These are phyloP conservation scores for Rubia peregrina DNA, from an alignment of 305 asterid genomes.

Conservation along the genomic window DNA sequence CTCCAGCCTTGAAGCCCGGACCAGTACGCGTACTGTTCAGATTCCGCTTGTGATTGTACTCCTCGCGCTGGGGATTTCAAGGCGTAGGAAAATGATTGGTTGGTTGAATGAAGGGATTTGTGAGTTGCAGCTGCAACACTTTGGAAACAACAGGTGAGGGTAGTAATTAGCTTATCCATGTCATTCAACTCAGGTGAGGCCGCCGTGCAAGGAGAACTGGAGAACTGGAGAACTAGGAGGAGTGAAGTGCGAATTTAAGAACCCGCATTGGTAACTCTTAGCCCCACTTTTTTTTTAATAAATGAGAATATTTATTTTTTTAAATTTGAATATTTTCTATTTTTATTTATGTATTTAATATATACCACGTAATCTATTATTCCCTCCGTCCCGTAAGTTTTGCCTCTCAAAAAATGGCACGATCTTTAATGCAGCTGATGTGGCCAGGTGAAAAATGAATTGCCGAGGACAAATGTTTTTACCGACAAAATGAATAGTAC, in stretches of 20 bases:
- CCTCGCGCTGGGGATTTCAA: neutral
- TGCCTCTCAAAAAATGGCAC: no score
- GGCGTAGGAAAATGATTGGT: conserved; percentile 1
- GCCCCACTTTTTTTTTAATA: no score
- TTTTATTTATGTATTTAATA: no score
- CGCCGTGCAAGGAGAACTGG: neutral
- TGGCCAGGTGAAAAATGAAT: no score
- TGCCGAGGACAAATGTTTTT: no score
- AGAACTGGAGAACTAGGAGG: neutral
- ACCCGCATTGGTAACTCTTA: no score
- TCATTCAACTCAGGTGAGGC: neutral
- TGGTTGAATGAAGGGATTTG: neutral
- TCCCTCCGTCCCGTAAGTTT: no score
- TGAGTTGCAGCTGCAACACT: neutral
- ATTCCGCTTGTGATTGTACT: neutral
- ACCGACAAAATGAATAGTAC: no score
- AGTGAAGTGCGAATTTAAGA: neutral
- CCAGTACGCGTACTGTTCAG: conserved; percentile 34
- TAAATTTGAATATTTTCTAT: no score
- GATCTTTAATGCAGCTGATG: no score
- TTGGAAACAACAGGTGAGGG: neutral
- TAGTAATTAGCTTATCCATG: neutral
- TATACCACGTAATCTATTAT: no score
- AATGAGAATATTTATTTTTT: no score
- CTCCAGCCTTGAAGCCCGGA: conserved; percentile 82